These are phyloP conservation scores for Arthroderma sp. DNA, from an alignment of 2,329 filamentous ascomycete species.

Conservation along the genomic window DNA sequence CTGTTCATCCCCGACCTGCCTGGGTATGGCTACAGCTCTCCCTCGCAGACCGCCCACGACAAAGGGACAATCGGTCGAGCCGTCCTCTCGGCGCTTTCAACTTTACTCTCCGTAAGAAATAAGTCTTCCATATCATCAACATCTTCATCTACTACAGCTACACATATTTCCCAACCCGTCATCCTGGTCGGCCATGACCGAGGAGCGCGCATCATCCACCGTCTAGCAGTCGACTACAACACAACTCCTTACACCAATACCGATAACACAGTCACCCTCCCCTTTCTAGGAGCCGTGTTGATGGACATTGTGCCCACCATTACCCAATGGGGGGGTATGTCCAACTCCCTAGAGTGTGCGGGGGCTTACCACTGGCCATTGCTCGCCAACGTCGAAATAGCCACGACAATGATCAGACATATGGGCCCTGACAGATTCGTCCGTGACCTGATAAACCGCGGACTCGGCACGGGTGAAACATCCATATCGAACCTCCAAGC, in stretches of 20 bases:
- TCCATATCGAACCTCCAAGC: conserved; percentile 12
- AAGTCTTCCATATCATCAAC: background rate
- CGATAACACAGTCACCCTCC: conserved; percentile 17
- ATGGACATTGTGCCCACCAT: conserved; percentile 39
- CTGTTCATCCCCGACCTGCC: conserved; percentile 37
- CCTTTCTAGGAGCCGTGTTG: conserved; percentile 28
- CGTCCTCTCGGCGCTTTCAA: conserved; percentile 7
- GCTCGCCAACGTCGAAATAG: conserved; percentile 33
- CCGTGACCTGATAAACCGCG: conserved; percentile 20
- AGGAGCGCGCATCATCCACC: conserved; percentile 37
- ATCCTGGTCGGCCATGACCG: conserved; percentile 39
- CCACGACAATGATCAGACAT: conserved; percentile 31
- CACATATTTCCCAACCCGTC: conserved; percentile 13
- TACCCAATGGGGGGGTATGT: conserved; percentile 33
- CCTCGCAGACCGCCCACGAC: conserved; percentile 15
- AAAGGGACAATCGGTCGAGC: conserved; percentile 10
- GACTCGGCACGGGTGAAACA: conserved; percentile 14
- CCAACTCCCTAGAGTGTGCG: conserved; percentile 22
- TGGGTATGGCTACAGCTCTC: conserved; percentile 33
- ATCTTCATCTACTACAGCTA: background rate
- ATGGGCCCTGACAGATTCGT: conserved; percentile 31
- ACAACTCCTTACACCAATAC: conserved; percentile 20
- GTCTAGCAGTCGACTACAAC: conserved; percentile 31
- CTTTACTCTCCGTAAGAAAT: background rate
- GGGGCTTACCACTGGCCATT: conserved; percentile 41